Conservation (phyloP, 208 protist genomes). For the Angomonas ambiguus region DNA sequence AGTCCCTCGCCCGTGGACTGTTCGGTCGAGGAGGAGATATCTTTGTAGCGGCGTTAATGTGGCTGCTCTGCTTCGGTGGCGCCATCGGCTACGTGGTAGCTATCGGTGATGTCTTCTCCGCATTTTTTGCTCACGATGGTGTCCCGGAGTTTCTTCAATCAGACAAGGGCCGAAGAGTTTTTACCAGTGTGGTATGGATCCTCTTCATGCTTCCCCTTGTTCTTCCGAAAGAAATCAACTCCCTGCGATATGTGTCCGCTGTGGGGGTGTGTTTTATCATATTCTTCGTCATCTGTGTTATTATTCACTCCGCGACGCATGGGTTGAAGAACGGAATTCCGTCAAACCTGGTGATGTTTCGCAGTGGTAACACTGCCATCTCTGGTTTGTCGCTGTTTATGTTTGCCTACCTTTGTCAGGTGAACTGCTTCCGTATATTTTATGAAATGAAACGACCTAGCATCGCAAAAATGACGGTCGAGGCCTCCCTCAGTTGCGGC, state of each 20-base stretch:
- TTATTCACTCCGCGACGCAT: slow-evolving; percentile 36
- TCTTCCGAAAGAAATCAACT: slow-evolving; percentile 67
- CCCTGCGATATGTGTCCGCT: slow-evolving; percentile 54
- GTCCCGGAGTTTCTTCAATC: slow-evolving; percentile 33
- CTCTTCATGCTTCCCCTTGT: slow-evolving; percentile 59
- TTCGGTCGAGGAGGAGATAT: slow-evolving; percentile 53
- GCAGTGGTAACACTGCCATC: slow-evolving; percentile 26
- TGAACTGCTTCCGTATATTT: slow-evolving; percentile 35
- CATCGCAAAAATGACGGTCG: slow-evolving; percentile 27
- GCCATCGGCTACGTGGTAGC: slow-evolving; percentile 50
- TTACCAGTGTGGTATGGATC: slow-evolving; percentile 36
- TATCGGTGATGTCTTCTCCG: slow-evolving; percentile 30
- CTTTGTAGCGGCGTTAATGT: slow-evolving; percentile 45
- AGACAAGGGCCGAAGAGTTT: slow-evolving; percentile 24
- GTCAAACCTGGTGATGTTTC: slow-evolving; percentile 27
- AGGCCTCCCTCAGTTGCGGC: slow-evolving; percentile 27
- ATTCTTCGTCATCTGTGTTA: slow-evolving; percentile 46
- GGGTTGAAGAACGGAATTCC: slow-evolving; percentile 24
- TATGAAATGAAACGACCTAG: slow-evolving; percentile 29
- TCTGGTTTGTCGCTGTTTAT: slow-evolving; percentile 45
- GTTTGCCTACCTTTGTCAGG: slow-evolving; percentile 62
- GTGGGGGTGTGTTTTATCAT: slow-evolving; percentile 46
- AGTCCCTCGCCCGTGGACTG: slow-evolving; percentile 35
- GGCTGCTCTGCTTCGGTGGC: slow-evolving; percentile 51
- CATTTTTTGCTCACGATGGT: neutral